Evolutionary conservation across 2,329 filamentous ascomycete genomes (phyloP), one percentile per base, ranked within the genome.

Genomic region (Penicillium sp.): DNA sequence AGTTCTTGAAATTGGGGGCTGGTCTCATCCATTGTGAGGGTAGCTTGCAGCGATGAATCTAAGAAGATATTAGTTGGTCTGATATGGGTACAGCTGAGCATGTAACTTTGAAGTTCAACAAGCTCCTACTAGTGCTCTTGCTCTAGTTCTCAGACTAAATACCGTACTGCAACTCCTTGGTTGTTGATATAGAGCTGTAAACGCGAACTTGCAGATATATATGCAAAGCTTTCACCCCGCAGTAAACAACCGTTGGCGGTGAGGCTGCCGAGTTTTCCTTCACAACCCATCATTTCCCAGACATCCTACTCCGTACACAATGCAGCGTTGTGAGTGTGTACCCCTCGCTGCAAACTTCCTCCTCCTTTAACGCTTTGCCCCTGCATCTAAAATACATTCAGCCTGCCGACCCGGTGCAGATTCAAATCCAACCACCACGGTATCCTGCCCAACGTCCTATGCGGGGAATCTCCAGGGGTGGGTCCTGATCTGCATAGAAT

Each of bases 1-100:
- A 89, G 77, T 40, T 76, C 72, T 54, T 77, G 71, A 52, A 66
- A 65, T 56, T 65, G 54, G 5, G 40, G 24, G 42, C 53, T 61
- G n/a, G 39, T 57, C 26, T 52, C 50, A n/a, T 60, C 55, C 60
- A 61, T 57, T 18, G 33, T 16, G 2, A 8, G 2, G 33, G 14
- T n/a, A n/a, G 13, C 16, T 18, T 14, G 11, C 29, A 3, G 29
- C 33, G 8, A 18, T 21, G 18, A 21, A 16, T n/a, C 16, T 37
- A n/a, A n/a, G 34, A 18, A 16, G 40, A 29, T 44, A 7, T 28
- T 26, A 46, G 19, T 13, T 31, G 18, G 43, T 44, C 6, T 37
- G 34, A 37, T 37, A n/a, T 28, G 24, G n/a, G n/a, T n/a, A n/a
- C n/a, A n/a, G n/a, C n/a, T n/a, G n/a, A n/a, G n/a, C n/a, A n/a